Conservation (phyloP, 1,139 yeast species). For the Geotrichum macrosporum region DNA sequence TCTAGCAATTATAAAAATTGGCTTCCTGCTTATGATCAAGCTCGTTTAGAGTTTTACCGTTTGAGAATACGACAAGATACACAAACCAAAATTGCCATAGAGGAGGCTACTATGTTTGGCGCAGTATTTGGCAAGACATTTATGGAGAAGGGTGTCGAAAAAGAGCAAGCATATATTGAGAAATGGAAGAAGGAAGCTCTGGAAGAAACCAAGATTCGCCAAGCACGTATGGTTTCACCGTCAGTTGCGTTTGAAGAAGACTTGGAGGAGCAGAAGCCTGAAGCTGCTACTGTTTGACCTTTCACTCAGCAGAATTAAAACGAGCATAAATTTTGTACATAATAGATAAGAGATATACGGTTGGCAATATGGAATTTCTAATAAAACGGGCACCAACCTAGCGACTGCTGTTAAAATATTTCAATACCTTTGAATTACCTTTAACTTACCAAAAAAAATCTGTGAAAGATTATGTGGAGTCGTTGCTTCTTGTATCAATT, state of each 20-base stretch:
- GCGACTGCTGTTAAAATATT: neutral
- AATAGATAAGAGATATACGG: no score
- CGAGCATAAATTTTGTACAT: no score
- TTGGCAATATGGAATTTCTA: no score
- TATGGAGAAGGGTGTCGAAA: constrained; percentile 61
- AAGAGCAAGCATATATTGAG: constrained; percentile 67
- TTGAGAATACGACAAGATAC: constrained; percentile 81
- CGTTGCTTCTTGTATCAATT: constrained; percentile 72
- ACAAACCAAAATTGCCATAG: constrained; percentile 66
- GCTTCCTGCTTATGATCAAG: constrained; percentile 72
- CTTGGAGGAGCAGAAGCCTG: constrained; percentile 1
- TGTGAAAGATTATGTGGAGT: constrained; percentile 63
- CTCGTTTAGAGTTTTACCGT: constrained; percentile 83
- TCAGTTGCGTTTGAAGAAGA: constrained; percentile 15
- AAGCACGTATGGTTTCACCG: constrained; percentile 26
- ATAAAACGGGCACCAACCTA: constrained; percentile 29
- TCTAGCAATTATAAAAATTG: constrained; percentile 41
- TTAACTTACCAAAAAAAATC: constrained; percentile 78
- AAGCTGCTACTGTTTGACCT: neutral
- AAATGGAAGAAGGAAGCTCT: constrained; percentile 68
- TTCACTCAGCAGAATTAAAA: no score
- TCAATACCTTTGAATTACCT: neutral
- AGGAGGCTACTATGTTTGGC: constrained; percentile 84
- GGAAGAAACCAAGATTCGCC: constrained; percentile 34
- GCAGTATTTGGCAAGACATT: constrained; percentile 61